phyloP scores from a whole-genome alignment of 768 basidiomycete genomes.

The Favolaschia claudopus region DNA sequence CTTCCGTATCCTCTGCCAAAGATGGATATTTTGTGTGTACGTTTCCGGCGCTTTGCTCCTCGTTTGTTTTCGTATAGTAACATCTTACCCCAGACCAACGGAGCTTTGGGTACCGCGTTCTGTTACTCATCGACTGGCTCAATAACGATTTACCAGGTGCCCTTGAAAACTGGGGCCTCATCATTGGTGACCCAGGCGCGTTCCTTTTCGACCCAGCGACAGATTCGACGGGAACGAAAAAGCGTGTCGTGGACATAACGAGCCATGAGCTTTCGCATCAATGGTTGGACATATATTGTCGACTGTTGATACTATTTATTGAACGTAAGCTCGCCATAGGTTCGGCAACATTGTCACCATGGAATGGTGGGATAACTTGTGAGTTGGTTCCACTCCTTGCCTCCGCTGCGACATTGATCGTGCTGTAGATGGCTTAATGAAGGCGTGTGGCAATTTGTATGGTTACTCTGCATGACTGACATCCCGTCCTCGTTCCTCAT shows the following conservation, averaged over 20 bases:
- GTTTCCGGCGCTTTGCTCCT: too few species aligned
- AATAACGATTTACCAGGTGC: conserved; percentile 55
- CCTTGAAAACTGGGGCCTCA: conserved; percentile 78
- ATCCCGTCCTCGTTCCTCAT: too few species aligned
- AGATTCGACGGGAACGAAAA: conserved; percentile 59
- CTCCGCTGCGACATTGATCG: not conserved
- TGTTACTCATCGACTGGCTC: not conserved
- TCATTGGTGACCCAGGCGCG: conserved; percentile 70
- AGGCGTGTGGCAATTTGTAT: not conserved
- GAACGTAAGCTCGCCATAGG: conserved; percentile 29
- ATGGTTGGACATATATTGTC: conserved; percentile 32
- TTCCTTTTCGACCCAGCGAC: conserved; percentile 66
- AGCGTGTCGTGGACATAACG: conserved; percentile 62
- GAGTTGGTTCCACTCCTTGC: conserved; percentile 16
- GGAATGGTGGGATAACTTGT: conserved; percentile 70
- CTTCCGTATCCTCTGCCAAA: conserved; percentile 80
- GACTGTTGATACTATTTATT: not conserved
- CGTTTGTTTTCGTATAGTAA: too few species aligned
- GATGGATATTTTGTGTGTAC: conserved; percentile 70
- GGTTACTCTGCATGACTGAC: too few species aligned
- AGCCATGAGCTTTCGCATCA: conserved; percentile 68
- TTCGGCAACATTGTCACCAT: conserved; percentile 77
- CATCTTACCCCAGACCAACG: not conserved
- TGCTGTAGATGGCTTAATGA: conserved; percentile 13
- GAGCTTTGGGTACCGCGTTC: not conserved